phyloP scores from a whole-genome alignment of 495 filamentous ascomycete species.

The Penicillium taxi region DNA sequence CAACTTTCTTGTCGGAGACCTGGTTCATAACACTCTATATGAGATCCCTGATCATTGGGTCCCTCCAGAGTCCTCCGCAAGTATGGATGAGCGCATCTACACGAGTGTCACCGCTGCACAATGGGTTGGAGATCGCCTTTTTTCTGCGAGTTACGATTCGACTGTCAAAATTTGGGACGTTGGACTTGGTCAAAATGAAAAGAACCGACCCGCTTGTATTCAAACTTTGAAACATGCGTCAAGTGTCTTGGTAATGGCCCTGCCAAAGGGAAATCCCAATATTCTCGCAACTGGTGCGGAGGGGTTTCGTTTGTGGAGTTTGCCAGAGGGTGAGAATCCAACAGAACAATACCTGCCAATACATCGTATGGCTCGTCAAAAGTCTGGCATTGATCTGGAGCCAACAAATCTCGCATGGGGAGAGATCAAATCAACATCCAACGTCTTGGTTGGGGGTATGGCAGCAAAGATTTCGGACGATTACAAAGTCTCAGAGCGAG shows the following conservation, averaged over 20 bases:
- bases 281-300: constrained; percentile 46
- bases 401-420: constrained; percentile 76
- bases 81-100: constrained; percentile 61
- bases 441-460: constrained; percentile 70
- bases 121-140: constrained; percentile 59
- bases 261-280: constrained; percentile 35
- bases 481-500: constrained; percentile 48
- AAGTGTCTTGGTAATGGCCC: constrained; percentile 62
- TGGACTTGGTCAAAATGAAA: no score
- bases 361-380: constrained; percentile 12
- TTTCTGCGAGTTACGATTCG: constrained; percentile 74
- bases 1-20: constrained; percentile 70
- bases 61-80: constrained; percentile 47
- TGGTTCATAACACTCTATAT: constrained; percentile 41
- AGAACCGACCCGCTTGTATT: constrained; percentile 25
- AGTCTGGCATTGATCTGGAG: constrained; percentile 46
- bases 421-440: constrained; percentile 32
- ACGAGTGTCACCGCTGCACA: constrained; percentile 69
- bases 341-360: constrained; percentile 4
- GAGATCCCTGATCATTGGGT: constrained; percentile 67
- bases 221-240: constrained; percentile 56
- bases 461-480: constrained; percentile 50
- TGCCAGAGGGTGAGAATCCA: constrained; percentile 3
- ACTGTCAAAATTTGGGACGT: constrained; percentile 71
- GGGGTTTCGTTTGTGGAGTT: constrained; percentile 19